Evolutionary conservation across 2,329 filamentous ascomycete species (phyloP).

Genomic region (Chaetomium sp.): DNA sequence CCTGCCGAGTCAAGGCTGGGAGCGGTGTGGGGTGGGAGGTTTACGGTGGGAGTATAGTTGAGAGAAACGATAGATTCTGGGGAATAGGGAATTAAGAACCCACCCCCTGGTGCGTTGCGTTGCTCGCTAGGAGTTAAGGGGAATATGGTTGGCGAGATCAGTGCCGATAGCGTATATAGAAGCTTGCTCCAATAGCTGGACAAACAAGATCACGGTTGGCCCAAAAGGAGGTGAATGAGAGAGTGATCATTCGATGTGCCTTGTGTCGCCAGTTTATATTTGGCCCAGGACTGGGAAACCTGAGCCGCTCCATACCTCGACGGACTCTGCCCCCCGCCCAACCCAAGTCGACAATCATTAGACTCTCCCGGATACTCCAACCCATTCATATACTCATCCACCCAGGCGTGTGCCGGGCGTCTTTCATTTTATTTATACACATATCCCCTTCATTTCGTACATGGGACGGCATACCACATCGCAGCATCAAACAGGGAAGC

Average conservation of each 20-base stretch:
- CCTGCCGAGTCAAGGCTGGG: constrained; percentile 2
- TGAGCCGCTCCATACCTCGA: no score
- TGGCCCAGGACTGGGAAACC: no score
- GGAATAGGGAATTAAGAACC: no score
- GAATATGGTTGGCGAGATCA: background rate
- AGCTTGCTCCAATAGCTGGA: constrained; percentile 1
- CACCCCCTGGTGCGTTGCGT: background rate
- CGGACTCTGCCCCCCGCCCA: no score
- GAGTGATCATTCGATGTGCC: background rate
- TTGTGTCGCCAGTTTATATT: no score
- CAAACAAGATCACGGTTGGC: background rate
- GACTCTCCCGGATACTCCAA: no score
- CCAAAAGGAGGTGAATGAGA: background rate
- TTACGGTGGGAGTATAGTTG: background rate
- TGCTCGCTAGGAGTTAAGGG: background rate
- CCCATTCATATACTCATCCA: no score
- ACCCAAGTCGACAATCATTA: no score
- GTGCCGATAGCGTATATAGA: constrained; percentile 4
- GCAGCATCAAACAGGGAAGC: no score
- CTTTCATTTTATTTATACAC: constrained; percentile 1
- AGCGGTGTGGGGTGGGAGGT: background rate
- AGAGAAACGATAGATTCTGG: no score
- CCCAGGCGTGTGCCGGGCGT: no score
- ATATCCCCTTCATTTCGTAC: background rate
- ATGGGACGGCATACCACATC: background rate